Conservation (phyloP, 2,329 filamentous ascomycete genomes). For the Fusarium nanum region DNA sequence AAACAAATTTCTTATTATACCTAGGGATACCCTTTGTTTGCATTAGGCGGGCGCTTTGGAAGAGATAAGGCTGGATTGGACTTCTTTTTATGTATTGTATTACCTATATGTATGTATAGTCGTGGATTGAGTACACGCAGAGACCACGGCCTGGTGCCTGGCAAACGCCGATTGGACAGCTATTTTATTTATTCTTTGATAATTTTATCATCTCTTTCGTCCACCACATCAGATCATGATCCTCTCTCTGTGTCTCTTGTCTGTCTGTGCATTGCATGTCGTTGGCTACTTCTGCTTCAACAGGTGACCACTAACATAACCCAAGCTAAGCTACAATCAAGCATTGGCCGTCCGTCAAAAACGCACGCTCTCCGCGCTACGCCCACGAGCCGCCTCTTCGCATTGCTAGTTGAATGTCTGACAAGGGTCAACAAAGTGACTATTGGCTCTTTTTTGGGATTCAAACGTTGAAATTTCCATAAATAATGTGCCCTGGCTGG, state of each 20-base stretch:
- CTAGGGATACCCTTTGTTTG: constrained; percentile 37
- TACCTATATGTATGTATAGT: neutral
- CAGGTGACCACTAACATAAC: constrained; percentile 7
- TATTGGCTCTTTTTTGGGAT: constrained; percentile 11
- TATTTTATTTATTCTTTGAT: neutral
- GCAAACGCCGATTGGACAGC: constrained; percentile 15
- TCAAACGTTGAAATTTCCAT: constrained; percentile 1
- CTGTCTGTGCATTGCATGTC: constrained; percentile 3
- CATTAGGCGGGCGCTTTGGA: constrained; percentile 25
- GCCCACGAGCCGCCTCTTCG: constrained; percentile 26
- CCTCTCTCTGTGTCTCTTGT: neutral
- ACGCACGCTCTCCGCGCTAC: constrained; percentile 25
- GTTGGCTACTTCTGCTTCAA: constrained; percentile 5
- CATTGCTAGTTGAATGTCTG: constrained; percentile 16
- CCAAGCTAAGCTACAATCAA: neutral
- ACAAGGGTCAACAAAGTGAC: constrained; percentile 15
- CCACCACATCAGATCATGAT: neutral
- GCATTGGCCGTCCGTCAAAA: neutral
- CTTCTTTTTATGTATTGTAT: constrained; percentile 1
- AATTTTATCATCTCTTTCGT: neutral
- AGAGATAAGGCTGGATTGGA: no score
- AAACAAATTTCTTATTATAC: constrained; percentile 27
- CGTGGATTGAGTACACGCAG: constrained; percentile 32
- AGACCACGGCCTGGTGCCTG: constrained; percentile 42
- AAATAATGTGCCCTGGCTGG: neutral